Conservation (phyloP, 2,329 filamentous ascomycete species). For the Truncatella angustata region DNA sequence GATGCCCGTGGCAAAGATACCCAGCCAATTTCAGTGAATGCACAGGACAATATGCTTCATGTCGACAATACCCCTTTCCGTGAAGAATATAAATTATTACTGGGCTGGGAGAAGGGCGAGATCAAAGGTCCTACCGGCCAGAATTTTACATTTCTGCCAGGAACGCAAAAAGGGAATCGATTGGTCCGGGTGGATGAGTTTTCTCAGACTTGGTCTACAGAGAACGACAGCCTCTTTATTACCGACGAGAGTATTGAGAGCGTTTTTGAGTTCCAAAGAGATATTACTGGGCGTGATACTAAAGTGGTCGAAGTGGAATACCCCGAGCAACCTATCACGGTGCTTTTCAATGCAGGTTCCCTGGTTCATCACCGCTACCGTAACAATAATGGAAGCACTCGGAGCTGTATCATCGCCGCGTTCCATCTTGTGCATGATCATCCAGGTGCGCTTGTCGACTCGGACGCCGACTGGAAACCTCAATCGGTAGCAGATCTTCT, state of each 20-base stretch:
- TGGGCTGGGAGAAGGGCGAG: background rate
- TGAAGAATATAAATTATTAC: background rate
- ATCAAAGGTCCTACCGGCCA: background rate
- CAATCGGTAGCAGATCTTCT: background rate
- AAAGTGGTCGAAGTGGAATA: background rate
- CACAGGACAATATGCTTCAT: constrained; percentile 5
- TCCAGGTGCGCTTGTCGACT: background rate
- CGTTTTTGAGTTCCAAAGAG: background rate
- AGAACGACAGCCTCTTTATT: constrained; percentile 1
- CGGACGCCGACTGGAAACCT: background rate
- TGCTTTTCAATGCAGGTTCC: background rate
- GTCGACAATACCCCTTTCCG: constrained; percentile 1
- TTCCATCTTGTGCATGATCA: background rate
- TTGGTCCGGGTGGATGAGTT: background rate
- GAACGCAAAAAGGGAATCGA: background rate
- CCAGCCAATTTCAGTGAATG: background rate
- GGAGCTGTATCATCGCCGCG: constrained; percentile 1
- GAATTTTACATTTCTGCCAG: background rate
- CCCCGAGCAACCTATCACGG: background rate
- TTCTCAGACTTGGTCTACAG: background rate
- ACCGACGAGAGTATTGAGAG: background rate
- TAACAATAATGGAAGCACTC: background rate
- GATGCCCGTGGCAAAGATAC: background rate
- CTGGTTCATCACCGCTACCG: constrained; percentile 2
- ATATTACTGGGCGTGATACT: background rate